phyloP scores from a whole-genome alignment of 2,329 filamentous ascomycete genomes.

The Aspergillus fumigatus region DNA sequence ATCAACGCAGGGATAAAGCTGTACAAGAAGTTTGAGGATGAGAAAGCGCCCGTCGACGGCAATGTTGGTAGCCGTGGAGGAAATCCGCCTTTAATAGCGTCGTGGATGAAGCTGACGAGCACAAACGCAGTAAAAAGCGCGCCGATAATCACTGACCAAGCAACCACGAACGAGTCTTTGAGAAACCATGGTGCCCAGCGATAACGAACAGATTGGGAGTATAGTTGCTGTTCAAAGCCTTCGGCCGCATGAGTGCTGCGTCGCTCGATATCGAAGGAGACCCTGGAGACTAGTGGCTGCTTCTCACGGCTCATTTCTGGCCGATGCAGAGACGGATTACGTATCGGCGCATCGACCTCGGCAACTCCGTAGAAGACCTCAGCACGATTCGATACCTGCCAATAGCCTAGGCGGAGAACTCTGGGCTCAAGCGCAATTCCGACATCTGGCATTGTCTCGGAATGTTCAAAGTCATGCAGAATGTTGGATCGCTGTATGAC shows the following conservation, averaged over 20 bases:
- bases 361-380: conserved; percentile 77
- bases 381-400: conserved; percentile 63
- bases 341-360: conserved; percentile 51
- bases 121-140: conserved; percentile 66
- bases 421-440: conserved; percentile 51
- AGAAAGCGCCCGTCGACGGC: conserved; percentile 64
- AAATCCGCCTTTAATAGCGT: conserved; percentile 65
- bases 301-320: conserved; percentile 27
- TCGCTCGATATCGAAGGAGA: conserved; percentile 35
- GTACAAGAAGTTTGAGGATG: conserved; percentile 82
- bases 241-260: conserved; percentile 37
- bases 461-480: conserved; percentile 65
- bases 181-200: conserved; percentile 76
- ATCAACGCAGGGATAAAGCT: conserved; percentile 58
- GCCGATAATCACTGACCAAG: conserved; percentile 58
- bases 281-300: conserved; percentile 26
- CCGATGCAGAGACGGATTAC: conserved; percentile 40
- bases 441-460: conserved; percentile 53
- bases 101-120: conserved; percentile 71
- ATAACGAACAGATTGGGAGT: conserved; percentile 52
- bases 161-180: conserved; percentile 59
- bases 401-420: conserved; percentile 77
- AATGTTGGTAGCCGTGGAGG: conserved; percentile 60
- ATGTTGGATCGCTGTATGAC: conserved; percentile 78
- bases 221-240: conserved; percentile 48